Conservation (phyloP, 768 basidiomycete genomes). For the Chiua virens region DNA sequence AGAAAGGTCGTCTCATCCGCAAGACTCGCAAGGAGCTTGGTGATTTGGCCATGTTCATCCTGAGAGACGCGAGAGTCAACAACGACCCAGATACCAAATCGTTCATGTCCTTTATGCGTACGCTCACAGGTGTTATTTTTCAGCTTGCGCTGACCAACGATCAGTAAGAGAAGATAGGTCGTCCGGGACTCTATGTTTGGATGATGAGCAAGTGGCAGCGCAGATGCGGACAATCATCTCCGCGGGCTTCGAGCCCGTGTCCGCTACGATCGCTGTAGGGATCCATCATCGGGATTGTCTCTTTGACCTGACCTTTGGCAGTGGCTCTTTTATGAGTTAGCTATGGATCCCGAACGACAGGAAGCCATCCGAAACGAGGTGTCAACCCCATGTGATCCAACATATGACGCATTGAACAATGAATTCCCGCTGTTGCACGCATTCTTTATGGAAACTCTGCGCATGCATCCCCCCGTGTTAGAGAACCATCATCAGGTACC, state of each 20-base stretch:
- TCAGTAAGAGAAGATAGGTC: constrained; percentile 46
- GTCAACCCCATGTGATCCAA: constrained; percentile 43
- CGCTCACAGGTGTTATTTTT: neutral
- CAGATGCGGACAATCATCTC: constrained; percentile 66
- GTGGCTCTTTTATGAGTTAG: constrained; percentile 70
- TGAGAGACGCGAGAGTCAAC: constrained; percentile 50
- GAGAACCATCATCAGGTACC: constrained; percentile 65
- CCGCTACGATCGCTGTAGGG: constrained; percentile 36
- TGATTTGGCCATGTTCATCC: constrained; percentile 49
- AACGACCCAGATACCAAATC: constrained; percentile 46
- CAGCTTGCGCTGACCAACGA: constrained; percentile 1
- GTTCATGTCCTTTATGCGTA: constrained; percentile 57
- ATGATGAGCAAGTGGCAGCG: constrained; percentile 52
- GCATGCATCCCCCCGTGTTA: constrained; percentile 59
- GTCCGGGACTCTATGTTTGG: constrained; percentile 37
- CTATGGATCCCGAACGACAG: constrained; percentile 52
- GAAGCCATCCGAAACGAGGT: constrained; percentile 56
- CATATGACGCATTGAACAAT: constrained; percentile 51
- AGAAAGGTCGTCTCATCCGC: constrained; percentile 59
- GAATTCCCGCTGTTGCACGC: constrained; percentile 58
- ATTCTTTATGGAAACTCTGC: constrained; percentile 59
- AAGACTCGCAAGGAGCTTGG: constrained; percentile 55
- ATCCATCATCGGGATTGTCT: neutral
- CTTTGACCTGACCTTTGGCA: constrained; percentile 22
- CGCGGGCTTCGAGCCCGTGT: constrained; percentile 48